These are phyloP conservation scores for Chaetomium sp. DNA, from an alignment of 2,329 filamentous ascomycete genomes.

Conservation along the genomic window DNA sequence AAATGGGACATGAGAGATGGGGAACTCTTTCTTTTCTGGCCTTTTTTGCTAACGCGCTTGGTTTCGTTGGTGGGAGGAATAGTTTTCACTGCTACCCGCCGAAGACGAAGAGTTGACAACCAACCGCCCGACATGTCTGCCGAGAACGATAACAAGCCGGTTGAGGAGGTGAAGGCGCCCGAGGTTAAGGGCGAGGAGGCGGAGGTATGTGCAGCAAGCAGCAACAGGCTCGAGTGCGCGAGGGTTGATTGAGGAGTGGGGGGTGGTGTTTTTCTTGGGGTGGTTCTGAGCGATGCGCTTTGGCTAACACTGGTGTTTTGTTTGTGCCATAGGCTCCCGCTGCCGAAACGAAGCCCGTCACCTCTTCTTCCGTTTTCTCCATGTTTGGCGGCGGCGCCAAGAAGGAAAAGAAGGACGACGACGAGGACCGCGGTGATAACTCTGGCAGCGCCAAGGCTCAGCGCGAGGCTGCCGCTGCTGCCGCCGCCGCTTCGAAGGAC, in stretches of 20 bases:
- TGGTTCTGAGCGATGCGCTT: background rate
- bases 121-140: slow-evolving; percentile 38
- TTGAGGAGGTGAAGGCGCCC: slow-evolving; percentile 39
- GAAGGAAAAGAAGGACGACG: slow-evolving; percentile 90
- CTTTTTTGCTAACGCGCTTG: background rate
- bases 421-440: slow-evolving; percentile 80
- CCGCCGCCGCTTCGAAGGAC: slow-evolving; percentile 51
- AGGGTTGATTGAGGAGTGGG: background rate
- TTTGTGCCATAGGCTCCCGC: slow-evolving; percentile 23
- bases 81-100: slow-evolving; percentile 12
- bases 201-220: slow-evolving; percentile 29
- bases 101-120: background rate
- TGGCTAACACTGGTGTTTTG: slow-evolving; percentile 15
- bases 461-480: slow-evolving; percentile 54
- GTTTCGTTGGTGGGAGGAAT: background rate
- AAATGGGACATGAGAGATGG: background rate
- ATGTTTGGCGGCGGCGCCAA: slow-evolving; percentile 98
- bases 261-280: no score
- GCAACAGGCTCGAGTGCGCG: background rate
- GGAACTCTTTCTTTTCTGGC: background rate
- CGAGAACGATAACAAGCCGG: slow-evolving; percentile 42
- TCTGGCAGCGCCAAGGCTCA: slow-evolving; percentile 87
- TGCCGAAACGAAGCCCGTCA: slow-evolving; percentile 46
- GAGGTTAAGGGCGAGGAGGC: slow-evolving; percentile 31
- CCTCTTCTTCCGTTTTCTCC: slow-evolving; percentile 77